These are phyloP conservation scores for Phialophora expanda DNA, from an alignment of 2,329 filamentous ascomycete genomes.

Conservation along the genomic window DNA sequence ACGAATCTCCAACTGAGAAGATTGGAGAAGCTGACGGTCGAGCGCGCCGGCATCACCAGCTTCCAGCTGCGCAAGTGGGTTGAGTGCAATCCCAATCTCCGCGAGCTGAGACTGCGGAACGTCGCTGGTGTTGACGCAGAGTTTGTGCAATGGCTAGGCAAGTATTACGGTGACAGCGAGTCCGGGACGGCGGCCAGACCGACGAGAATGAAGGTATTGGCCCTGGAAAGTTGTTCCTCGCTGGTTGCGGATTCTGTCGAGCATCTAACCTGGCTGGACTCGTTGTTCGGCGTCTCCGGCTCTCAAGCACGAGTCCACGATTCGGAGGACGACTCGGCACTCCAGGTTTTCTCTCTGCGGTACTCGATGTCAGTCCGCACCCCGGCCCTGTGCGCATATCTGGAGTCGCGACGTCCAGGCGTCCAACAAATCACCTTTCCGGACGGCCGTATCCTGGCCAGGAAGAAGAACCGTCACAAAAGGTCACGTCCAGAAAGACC, in stretches of 20 bases:
- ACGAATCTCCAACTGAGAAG: conserved; percentile 37
- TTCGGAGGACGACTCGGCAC: neutral
- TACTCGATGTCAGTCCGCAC: conserved; percentile 14
- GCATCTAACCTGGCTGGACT: conserved; percentile 28
- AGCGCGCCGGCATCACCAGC: conserved; percentile 45
- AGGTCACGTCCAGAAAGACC: neutral
- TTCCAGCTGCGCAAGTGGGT: conserved; percentile 46
- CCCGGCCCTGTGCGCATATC: conserved; percentile 20
- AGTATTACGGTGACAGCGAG: conserved; percentile 7
- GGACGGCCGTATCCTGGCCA: conserved; percentile 18
- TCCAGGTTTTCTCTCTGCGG: conserved; percentile 21
- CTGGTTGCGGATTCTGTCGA: conserved; percentile 12
- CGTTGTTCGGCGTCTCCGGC: conserved; percentile 11
- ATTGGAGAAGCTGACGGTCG: conserved; percentile 43
- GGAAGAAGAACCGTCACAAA: neutral
- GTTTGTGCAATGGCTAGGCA: conserved; percentile 46
- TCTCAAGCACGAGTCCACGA: neutral
- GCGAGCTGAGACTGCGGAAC: conserved; percentile 43
- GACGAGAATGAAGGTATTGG: conserved; percentile 18
- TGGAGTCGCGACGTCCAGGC: conserved; percentile 17
- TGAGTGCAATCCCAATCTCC: conserved; percentile 42
- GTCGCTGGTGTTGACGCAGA: conserved; percentile 44
- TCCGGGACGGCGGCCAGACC: neutral
- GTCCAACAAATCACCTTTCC: conserved; percentile 27
- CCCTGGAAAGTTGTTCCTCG: conserved; percentile 24